Percentiles rank a stretch among this genome's conserved stretches.
Evolutionary conservation across 345 rosid genomes (phyloP).

Genomic region (Sapria himalayana): DNA sequence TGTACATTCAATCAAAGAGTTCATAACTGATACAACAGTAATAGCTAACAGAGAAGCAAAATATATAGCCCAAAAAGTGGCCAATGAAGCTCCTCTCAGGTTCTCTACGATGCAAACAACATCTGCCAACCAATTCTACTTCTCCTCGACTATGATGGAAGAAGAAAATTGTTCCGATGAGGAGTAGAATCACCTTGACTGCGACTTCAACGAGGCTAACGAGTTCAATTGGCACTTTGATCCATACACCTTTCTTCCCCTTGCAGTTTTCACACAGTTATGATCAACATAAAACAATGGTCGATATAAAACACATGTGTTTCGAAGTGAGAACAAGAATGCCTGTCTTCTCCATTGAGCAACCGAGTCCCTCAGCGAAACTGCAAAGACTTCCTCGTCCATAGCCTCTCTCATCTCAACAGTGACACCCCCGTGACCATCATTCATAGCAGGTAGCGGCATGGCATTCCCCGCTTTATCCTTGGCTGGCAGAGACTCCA

Average conservation of each 20-base stretch:
- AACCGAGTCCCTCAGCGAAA: constrained; percentile 36
- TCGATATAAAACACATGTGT: neutral
- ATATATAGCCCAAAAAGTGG: no score
- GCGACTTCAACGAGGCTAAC: constrained; percentile 52
- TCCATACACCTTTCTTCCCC: constrained; percentile 87
- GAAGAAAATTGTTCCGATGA: no score
- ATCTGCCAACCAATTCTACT: no score
- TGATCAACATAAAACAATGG: neutral
- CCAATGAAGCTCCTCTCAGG: no score
- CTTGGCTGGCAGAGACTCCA: constrained; percentile 1
- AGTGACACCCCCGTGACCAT: constrained; percentile 59
- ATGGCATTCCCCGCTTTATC: constrained; percentile 6
- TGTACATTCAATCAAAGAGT: no score
- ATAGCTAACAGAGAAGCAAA: no score
- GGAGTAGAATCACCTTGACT: constrained; percentile 29
- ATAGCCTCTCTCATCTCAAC: constrained; percentile 37
- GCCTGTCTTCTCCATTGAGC: constrained; percentile 60
- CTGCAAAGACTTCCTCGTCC: constrained; percentile 30
- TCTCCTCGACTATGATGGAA: no score
- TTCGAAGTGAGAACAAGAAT: neutral
- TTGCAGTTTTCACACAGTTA: constrained; percentile 5
- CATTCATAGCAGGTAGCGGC: constrained; percentile 24
- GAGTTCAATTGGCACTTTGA: constrained; percentile 49
- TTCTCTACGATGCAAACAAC: no score
- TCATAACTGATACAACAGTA: no score